Evolutionary conservation across 768 basidiomycete genomes (phyloP), one percentile per base, ranked within the genome.

Genomic region (Podaxis sp.): DNA sequence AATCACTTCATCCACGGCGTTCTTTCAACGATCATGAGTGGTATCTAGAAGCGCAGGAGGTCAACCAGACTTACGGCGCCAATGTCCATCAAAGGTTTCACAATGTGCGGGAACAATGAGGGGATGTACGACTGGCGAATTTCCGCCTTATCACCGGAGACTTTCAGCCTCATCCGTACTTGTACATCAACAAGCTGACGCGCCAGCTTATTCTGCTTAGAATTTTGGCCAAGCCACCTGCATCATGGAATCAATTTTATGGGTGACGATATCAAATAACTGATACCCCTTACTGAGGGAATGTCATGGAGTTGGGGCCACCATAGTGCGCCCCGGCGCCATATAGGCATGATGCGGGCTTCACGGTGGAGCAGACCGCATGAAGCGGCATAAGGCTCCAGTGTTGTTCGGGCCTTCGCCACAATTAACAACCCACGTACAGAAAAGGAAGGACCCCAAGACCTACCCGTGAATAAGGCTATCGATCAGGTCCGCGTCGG

Each of bases 221-320:
- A 99, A 74, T 99, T 99, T 71, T 99, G 95, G 8, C 96, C 96
- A 12, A 99, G 87, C 94, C 95, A 99, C 70, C 96, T 98, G 68
- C 2, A 65, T 44, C 17, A 49, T 30, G 15, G 22, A 38, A 36
- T 56, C 22, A 58, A 15, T 24, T 24, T 22, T 11, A 58, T 58
- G 13, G 59, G 41, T 11, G 51, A 49, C 36, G n/a, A 52, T 60
- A 44, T 41, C 26, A 41, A 63, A 56, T 66, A 49, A n/a, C 22
- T 51, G 46, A 28, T 41, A 38, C 2, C 12, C 81, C 90, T 59
- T 74, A 96, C 95, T 87, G 85, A 41, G 95, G 95, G 81, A 97
- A 97, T 0, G 84, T 69, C 76, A 92, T 85, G 2, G 83, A 75
- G 66, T 85, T 87, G 4, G 85, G 82, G 0, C 90, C 86, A 36